Percentiles rank a stretch among this genome's conserved stretches.
Conservation (phyloP, 164 flowering plant species). For the Chloranthus sessilifolius region DNA sequence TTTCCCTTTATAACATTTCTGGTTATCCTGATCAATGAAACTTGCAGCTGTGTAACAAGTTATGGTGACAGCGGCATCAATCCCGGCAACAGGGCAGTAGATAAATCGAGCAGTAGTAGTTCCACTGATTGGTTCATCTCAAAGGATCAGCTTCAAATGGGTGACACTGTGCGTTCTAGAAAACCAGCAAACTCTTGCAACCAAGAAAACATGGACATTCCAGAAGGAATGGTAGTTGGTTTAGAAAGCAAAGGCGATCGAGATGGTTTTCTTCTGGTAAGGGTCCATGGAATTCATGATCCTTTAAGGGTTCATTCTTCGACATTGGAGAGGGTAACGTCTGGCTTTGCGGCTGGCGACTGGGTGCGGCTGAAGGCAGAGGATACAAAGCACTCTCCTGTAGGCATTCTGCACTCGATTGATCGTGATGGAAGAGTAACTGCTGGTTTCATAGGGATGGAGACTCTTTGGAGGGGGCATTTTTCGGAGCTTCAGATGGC, state of each 20-base stretch:
- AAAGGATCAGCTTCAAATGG: constrained; percentile 73
- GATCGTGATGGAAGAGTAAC: constrained; percentile 58
- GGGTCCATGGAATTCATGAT: constrained; percentile 81
- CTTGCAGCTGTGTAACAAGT: constrained; percentile 59
- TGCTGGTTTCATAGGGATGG: constrained; percentile 66
- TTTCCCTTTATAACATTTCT: too few species aligned
- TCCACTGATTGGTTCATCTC: constrained; percentile 75
- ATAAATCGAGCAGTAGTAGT: constrained; percentile 27
- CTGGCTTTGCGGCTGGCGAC: constrained; percentile 81
- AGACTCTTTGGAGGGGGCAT: constrained; percentile 73
- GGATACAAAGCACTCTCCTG: constrained; percentile 66
- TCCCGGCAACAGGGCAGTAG: constrained; percentile 28
- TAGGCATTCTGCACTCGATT: constrained; percentile 80
- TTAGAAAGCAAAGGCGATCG: constrained; percentile 41
- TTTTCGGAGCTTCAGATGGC: constrained; percentile 77
- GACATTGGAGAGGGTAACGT: constrained; percentile 69
- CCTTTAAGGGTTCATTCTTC: constrained; percentile 63
- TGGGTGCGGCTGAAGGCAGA: constrained; percentile 78
- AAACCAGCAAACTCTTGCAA: constrained; percentile 59
- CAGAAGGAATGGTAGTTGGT: constrained; percentile 80
- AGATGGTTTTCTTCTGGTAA: constrained; percentile 60
- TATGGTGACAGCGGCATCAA: constrained; percentile 35
- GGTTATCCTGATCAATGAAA: not conserved
- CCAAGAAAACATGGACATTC: constrained; percentile 66
- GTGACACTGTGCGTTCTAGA: constrained; percentile 81